These are phyloP conservation scores for Fusarium sublunatum DNA, from an alignment of 2,329 filamentous ascomycete genomes.

Conservation along the genomic window DNA sequence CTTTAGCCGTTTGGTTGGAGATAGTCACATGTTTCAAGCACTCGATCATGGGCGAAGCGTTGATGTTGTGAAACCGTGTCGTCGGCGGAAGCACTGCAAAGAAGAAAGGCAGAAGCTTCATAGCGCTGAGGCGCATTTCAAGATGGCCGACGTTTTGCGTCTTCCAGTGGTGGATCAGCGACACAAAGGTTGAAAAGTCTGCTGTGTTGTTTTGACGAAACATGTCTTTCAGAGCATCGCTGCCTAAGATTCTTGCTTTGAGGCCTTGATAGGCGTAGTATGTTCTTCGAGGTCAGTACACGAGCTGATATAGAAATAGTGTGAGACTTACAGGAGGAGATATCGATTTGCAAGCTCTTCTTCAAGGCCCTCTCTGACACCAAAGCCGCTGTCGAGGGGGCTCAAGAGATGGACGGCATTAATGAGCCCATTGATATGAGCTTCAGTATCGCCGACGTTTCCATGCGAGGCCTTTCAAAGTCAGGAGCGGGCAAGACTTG, in stretches of 20 bases:
- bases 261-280: slow-evolving; percentile 37
- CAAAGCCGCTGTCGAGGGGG: slow-evolving; percentile 6
- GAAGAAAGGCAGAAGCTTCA: slow-evolving; percentile 37
- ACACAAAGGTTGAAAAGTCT: slow-evolving; percentile 28
- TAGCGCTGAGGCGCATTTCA: slow-evolving; percentile 25
- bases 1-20: background rate
- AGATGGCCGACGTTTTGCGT: slow-evolving; percentile 34
- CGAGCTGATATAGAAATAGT: rapidly evolving
- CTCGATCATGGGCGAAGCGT: slow-evolving; percentile 21
- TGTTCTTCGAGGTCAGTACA: slow-evolving; percentile 17
- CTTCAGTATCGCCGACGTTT: slow-evolving; percentile 31
- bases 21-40: slow-evolving; percentile 29
- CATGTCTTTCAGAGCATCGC: slow-evolving; percentile 14
- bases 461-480: slow-evolving; percentile 26
- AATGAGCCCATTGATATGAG: slow-evolving; percentile 37
- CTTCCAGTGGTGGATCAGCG: slow-evolving; percentile 34
- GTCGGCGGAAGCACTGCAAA: slow-evolving; percentile 15
- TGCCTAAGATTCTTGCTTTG: slow-evolving; percentile 35
- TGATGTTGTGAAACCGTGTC: slow-evolving; percentile 19
- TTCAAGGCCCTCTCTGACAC: background rate
- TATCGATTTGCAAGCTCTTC: slow-evolving; percentile 42
- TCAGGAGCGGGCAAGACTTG: rapidly evolving
- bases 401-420: slow-evolving; percentile 33
- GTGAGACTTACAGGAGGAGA: slow-evolving; percentile 29
- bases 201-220: slow-evolving; percentile 15